Evolutionary conservation across 805 yeast genomes (phyloP).

Genomic region (Zygosaccharomyces lentus): DNA sequence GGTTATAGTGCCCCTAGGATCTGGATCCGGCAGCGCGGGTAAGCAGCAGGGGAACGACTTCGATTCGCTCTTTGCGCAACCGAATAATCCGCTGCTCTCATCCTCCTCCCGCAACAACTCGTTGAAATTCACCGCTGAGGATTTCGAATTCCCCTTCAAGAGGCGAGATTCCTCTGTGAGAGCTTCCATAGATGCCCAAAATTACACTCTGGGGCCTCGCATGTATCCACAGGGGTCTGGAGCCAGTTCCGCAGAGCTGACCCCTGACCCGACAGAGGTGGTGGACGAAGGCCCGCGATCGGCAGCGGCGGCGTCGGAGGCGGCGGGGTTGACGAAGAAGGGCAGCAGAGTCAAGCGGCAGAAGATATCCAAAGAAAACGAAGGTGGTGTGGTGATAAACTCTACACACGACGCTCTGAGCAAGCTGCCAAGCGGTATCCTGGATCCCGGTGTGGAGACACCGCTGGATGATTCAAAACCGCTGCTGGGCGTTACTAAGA

Average conservation of each 20-base stretch:
- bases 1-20: constrained; percentile 16
- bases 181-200: constrained; percentile 20
- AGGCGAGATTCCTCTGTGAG: constrained; percentile 33
- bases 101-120: constrained; percentile 30
- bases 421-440: constrained; percentile 21
- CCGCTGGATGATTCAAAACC: constrained; percentile 61
- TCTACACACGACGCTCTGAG: constrained; percentile 19
- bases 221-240: constrained; percentile 5
- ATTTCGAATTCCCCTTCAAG: constrained; percentile 32
- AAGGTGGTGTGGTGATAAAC: constrained; percentile 16
- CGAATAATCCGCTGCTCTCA: constrained; percentile 7
- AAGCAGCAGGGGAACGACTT: constrained; percentile 9
- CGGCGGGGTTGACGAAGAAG: constrained; percentile 6
- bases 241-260: constrained; percentile 5
- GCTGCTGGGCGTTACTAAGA: constrained; percentile 77
- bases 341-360: constrained; percentile 5
- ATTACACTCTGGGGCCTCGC: constrained; percentile 19
- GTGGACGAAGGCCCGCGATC: constrained; percentile 8
- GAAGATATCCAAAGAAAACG: constrained; percentile 7
- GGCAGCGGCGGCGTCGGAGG: constrained; percentile 7
- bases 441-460: constrained; percentile 45
- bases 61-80: constrained; percentile 14
- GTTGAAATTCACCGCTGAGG: constrained; percentile 29
- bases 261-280: constrained; percentile 9
- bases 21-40: constrained; percentile 6